Evolutionary conservation across 805 yeast genomes (phyloP), one percentile per base, ranked within the genome.

Genomic region (Starmerella apis): DNA sequence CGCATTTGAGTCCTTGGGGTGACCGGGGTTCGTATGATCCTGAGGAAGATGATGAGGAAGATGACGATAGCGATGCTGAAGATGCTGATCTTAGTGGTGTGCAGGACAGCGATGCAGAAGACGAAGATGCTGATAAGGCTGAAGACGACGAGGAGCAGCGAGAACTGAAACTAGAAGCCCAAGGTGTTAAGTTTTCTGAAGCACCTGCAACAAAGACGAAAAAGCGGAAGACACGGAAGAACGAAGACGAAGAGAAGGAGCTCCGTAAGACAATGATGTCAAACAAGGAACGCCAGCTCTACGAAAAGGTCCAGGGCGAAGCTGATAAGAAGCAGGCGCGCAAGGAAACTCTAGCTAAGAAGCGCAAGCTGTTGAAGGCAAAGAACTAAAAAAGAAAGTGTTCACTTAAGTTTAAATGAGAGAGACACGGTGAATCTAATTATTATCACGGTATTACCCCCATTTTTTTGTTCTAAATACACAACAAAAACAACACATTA

Each of bases 1-100:
- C 98, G 32, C 98, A 92, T 68, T 73, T 92, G 62, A 85, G 95
- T 47, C 98, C 98, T 72, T 92, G 98, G 97, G 97, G 97, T 59
- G 98, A 92, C 70, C 77, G 88, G 43, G 86, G 83, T 60, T 82
- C 81, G 48, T 92, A 92, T 69, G 79, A 90, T 67, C 97, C 98
- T 61, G 14, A 35, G 14, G 47, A 10, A 16, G 51, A 36, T n/a
- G 49, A 36, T 10, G 51, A 37, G 3, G 58, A 35, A 6, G 78
- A 65, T 18, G 75, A 62, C 2, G 81, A 69, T 39, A 80, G 68
- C 28, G 63, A 67, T 20, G 79, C 69, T 20, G 80, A 69, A 32
- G 83, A 70, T 43, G 77, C 63, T 4, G 81, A 36, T 16, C 16
- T 4, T n/a, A 20, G 25, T 6, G 25, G 22, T 44, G 77, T 63